Conservation (phyloP, 75 land plant genomes). For the Selaginella moellendorffii region DNA sequence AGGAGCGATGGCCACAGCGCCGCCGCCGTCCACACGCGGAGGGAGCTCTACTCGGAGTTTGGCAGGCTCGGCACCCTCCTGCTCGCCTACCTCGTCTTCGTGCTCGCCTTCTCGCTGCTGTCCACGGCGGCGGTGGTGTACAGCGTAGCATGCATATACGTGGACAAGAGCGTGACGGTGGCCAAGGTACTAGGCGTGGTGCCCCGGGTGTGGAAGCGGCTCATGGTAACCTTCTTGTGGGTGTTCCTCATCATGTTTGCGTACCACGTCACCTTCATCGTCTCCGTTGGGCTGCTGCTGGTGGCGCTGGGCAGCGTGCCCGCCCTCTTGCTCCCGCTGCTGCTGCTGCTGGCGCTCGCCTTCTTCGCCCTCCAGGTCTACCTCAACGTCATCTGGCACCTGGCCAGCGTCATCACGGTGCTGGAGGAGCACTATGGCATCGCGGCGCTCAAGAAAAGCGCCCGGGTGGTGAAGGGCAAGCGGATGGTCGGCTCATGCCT, state of each 20-base stretch:
- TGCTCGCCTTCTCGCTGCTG: conserved; percentile 82
- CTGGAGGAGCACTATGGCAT: conserved; percentile 70
- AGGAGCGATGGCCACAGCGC: conserved; percentile 12
- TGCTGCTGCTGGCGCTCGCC: conserved; percentile 1
- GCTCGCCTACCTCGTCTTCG: conserved; percentile 50
- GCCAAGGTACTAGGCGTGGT: conserved; percentile 45
- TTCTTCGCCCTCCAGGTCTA: conserved; percentile 27
- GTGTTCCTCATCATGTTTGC: conserved; percentile 41
- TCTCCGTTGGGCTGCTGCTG: conserved; percentile 21
- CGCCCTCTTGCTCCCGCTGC: conserved; percentile 6
- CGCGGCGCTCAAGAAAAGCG: conserved; percentile 56
- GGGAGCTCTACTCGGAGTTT: conserved; percentile 22
- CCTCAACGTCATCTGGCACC: conserved; percentile 60
- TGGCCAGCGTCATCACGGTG: conserved; percentile 80
- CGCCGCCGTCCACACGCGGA: conserved; percentile 14
- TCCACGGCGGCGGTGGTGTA: conserved; percentile 89
- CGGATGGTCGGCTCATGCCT: conserved; percentile 25
- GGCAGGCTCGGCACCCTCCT: conserved; percentile 31
- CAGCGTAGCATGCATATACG: conserved; percentile 85
- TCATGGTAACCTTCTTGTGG: conserved; percentile 70
- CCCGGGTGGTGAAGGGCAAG: conserved; percentile 54
- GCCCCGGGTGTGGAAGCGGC: conserved; percentile 60
- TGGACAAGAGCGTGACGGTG: conserved; percentile 53
- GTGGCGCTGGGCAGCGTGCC: conserved; percentile 12
- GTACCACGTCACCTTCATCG: conserved; percentile 28